Percentiles rank a stretch among this genome's conserved stretches.
Evolutionary conservation across 2,329 filamentous ascomycete species (phyloP).

Genomic region (Sporothrix inflata): DNA sequence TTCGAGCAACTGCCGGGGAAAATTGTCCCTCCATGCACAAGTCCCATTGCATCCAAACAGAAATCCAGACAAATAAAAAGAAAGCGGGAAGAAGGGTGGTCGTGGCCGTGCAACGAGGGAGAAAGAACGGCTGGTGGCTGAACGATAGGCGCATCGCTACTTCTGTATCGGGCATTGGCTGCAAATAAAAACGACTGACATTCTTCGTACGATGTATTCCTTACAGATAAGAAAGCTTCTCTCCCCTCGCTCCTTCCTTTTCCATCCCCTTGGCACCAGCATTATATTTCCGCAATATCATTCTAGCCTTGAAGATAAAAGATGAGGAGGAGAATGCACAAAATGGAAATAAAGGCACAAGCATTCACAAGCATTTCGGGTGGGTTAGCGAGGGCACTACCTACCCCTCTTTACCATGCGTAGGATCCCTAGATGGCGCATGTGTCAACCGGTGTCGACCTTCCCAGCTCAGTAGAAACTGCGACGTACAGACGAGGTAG

Average conservation of each 20-base stretch:
- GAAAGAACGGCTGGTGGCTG: background rate
- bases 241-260: slow-evolving; percentile 4
- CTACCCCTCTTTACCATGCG: slow-evolving; percentile 9
- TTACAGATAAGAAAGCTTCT: slow-evolving; percentile 6
- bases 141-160: background rate
- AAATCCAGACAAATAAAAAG: background rate
- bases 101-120: background rate
- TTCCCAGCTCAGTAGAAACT: background rate
- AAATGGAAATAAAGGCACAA: background rate
- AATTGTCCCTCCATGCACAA: background rate
- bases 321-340: background rate
- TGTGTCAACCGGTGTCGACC: slow-evolving; percentile 12
- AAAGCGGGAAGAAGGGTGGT: background rate
- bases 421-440: background rate
- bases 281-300: background rate
- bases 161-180: background rate
- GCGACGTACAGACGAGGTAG: background rate
- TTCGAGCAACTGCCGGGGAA: background rate
- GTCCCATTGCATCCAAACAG: background rate
- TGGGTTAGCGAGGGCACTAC: background rate
- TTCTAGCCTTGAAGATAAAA: slow-evolving; percentile 4
- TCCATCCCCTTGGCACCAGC: slow-evolving; percentile 6
- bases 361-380: slow-evolving; percentile 13
- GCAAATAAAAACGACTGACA: background rate
- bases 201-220: background rate